A percentile compares a stretch with the other conserved stretches of the same genome.
These are phyloP conservation scores for Phlyctochytrium bullatum DNA, from an alignment of 192 early-diverging fungal genomes.

Conservation along the genomic window DNA sequence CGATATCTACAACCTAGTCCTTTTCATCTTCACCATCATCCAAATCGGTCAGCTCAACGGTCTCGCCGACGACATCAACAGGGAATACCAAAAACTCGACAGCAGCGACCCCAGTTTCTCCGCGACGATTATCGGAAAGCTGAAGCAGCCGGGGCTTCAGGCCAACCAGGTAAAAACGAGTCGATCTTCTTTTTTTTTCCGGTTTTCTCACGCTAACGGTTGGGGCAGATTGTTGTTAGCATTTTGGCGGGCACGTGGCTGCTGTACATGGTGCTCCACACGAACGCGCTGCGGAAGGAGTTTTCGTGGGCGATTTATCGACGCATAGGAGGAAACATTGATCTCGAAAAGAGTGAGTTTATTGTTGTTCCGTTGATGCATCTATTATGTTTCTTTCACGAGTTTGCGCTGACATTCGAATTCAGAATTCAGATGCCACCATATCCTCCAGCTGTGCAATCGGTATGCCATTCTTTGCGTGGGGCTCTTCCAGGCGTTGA, in stretches of 20 bases:
- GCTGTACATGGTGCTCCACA: neutral
- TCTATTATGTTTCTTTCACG: no score
- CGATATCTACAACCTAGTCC: neutral
- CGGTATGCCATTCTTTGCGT: neutral
- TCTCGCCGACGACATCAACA: no score
- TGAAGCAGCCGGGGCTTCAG: neutral
- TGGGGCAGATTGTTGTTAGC: no score
- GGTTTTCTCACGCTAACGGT: no score
- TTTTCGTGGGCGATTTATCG: neutral
- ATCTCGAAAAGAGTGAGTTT: neutral
- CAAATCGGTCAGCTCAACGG: neutral
- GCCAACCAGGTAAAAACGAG: neutral
- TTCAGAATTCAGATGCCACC: no score
- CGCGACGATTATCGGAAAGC: no score
- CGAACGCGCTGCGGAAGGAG: neutral
- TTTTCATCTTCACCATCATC: neutral
- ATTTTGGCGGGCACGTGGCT: no score
- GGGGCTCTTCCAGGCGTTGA: neutral
- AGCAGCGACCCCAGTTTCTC: no score
- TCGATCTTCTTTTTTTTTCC: slow-evolving; percentile 3
- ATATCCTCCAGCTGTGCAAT: neutral
- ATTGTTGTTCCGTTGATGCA: no score
- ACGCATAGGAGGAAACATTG: neutral
- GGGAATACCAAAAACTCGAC: no score
- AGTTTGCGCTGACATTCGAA: no score